phyloP scores from a whole-genome alignment of 2,329 filamentous ascomycete genomes.

The Aspergillus spinulosporus region DNA sequence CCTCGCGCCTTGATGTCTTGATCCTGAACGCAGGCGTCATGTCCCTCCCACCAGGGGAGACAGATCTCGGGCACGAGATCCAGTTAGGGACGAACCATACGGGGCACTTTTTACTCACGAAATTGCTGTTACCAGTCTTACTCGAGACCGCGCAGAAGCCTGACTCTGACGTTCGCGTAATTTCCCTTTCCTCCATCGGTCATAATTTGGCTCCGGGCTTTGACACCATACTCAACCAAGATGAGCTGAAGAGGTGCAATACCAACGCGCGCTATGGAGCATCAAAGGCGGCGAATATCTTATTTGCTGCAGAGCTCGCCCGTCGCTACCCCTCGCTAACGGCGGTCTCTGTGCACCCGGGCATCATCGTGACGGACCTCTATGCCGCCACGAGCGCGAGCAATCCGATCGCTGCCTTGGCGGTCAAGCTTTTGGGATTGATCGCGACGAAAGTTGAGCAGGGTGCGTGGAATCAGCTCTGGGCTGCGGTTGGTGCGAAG shows the following conservation, averaged over 20 bases:
- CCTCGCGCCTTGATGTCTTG: constrained; percentile 34
- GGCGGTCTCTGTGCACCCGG: constrained; percentile 50
- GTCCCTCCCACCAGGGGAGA: constrained; percentile 37
- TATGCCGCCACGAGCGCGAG: constrained; percentile 24
- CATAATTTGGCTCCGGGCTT: constrained; percentile 18
- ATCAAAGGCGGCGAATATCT: constrained; percentile 50
- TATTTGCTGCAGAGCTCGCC: constrained; percentile 46
- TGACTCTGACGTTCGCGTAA: constrained; percentile 8
- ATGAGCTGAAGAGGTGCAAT: constrained; percentile 32
- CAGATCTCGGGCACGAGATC: constrained; percentile 39
- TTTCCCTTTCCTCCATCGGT: constrained; percentile 11
- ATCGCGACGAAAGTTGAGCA: constrained; percentile 24
- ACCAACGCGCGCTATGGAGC: constrained; percentile 45
- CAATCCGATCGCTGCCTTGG: constrained; percentile 11
- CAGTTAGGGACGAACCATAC: constrained; percentile 44
- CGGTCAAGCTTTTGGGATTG: constrained; percentile 18
- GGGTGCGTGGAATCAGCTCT: constrained; percentile 32
- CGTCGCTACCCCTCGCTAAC: constrained; percentile 36
- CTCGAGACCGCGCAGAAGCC: constrained; percentile 9
- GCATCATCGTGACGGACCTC: constrained; percentile 40
- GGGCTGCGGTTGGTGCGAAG: constrained; percentile 31
- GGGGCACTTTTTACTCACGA: constrained; percentile 40
- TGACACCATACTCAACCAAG: constrained; percentile 33
- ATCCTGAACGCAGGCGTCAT: constrained; percentile 47
- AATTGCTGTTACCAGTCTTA: constrained; percentile 7